Conservation (phyloP, 208 protist species). For the Tritrichomonas foetus region DNA sequence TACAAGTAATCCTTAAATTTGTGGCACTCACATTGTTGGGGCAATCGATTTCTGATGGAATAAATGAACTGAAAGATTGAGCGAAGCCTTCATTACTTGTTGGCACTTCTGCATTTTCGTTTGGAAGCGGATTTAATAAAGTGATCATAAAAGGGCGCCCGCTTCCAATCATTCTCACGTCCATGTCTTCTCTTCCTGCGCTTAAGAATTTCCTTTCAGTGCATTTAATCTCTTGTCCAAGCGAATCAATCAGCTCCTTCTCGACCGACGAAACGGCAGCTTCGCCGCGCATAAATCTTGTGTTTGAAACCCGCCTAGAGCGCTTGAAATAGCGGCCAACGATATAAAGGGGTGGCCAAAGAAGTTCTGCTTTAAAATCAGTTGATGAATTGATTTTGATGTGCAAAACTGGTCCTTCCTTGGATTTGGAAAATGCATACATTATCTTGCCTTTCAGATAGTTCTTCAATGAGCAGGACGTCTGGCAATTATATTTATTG, state of each 20-base stretch:
- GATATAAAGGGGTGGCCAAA: not conserved
- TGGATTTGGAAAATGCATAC: not conserved
- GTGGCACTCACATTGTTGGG: not conserved
- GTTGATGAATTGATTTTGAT: not conserved
- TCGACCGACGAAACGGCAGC: not conserved
- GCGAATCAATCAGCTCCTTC: not conserved
- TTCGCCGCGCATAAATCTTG: not conserved
- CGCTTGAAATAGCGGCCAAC: not conserved
- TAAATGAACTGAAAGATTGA: not conserved
- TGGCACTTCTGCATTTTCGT: not conserved
- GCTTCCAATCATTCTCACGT: constrained; percentile 61
- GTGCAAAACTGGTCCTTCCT: not conserved
- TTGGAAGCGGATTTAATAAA: constrained; percentile 43
- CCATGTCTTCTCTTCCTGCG: constrained; percentile 58
- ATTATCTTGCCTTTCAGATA: not conserved
- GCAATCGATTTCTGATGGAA: not conserved
- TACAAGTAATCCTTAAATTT: too few species aligned
- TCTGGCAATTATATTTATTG: not conserved
- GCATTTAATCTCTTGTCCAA: not conserved
- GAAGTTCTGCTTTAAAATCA: not conserved
- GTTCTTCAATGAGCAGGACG: constrained; percentile 22
- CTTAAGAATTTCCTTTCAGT: constrained; percentile 41
- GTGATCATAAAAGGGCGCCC: constrained; percentile 59
- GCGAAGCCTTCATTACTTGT: not conserved
- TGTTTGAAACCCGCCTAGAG: not conserved